Evolutionary conservation across 306 rosid genomes (phyloP), one percentile per base, ranked within the genome.

Genomic region (Inga leiocalycina): DNA sequence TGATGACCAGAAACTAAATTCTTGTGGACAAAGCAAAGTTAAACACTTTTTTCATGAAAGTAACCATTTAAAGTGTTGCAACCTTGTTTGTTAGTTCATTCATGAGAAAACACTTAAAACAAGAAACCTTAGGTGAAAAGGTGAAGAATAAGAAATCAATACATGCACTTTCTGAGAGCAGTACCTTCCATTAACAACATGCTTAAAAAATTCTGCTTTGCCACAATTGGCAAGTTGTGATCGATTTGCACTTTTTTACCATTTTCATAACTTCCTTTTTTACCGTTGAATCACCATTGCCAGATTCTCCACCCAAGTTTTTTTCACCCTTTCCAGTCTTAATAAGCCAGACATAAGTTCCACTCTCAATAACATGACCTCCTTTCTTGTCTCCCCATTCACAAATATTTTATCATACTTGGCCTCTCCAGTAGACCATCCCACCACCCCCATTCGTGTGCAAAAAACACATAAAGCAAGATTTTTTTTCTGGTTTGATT

Each of bases 361-460:
- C 69, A 80, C 80, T 39, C 51, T 74, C 68, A 68, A 70, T 68
- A 79, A 45, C 78, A 65, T 12, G 35, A 76, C 65, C 51, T 75
- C 82, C 80, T 75, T 78, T 87, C 86, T 46, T 89, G 90, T 90
- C 93, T 84, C 89, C 89, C 81, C 62, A 69, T 82, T 82, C 77
- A 81, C 66, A 86, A 78, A 61, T 88, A 86, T 61, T 82, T 56
- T 46, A 88, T 54, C 2, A 34, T 24, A 49, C 74, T 22, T 74
- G 86, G 59, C 62, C 54, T 27, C 86, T 88, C 91, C 89, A 86
- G 79, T 75, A 61, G 79, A 69, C 62, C 44, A 73, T 83, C 52
- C 59, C 59, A 52, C 59, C 54, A 49, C 12, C 12, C n/a, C 59
- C n/a, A 52, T 52, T 52, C 59, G 59, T 52, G 59, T 52, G 59